phyloP scores from a whole-genome alignment of 1,284 basidiomycete species.

The Trametes pubescens region DNA sequence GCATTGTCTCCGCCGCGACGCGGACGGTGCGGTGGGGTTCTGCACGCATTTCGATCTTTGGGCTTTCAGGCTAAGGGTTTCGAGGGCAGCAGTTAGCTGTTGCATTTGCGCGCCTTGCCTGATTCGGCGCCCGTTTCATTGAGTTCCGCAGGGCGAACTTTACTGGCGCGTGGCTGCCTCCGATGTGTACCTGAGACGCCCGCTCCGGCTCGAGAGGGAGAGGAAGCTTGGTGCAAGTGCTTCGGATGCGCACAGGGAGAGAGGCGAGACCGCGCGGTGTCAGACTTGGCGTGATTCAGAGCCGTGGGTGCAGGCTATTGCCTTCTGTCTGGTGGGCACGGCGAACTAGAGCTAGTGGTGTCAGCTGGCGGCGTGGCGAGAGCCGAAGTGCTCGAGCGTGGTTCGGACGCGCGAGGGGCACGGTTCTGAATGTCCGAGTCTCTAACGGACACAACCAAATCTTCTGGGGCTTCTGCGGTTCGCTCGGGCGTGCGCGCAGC shows the following conservation, averaged over 20 bases:
- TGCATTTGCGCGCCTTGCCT: slow-evolving; percentile 1
- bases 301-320: no score
- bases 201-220: neutral
- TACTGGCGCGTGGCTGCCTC: neutral
- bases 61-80: neutral
- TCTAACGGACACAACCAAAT: neutral
- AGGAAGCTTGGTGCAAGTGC: neutral
- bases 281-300: no score
- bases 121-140: neutral
- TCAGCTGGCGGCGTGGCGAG: neutral
- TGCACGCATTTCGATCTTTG: neutral
- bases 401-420: no score
- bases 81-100: neutral
- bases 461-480: slow-evolving; percentile 2
- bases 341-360: no score
- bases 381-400: no score
- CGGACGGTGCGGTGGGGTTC: neutral
- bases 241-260: no score
- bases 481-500: neutral
- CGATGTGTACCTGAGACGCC: neutral
- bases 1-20: neutral
- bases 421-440: neutral
- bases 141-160: neutral
- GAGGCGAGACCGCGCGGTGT: no score
- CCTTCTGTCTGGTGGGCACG: neutral